phyloP scores from a whole-genome alignment of 371 early-diverging fungal genomes.

The Dinochytrium kinnereticum region DNA sequence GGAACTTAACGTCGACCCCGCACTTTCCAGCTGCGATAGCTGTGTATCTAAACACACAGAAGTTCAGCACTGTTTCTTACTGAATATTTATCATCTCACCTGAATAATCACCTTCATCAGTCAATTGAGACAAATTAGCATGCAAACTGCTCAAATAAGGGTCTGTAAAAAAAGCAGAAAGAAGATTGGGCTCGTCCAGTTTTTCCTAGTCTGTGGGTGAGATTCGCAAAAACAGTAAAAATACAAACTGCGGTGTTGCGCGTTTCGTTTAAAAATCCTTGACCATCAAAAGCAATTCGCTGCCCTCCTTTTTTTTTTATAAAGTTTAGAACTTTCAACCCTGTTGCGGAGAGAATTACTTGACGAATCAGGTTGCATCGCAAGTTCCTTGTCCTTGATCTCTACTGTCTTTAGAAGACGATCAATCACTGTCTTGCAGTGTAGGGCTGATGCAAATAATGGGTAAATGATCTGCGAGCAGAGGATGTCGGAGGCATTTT shows the following conservation, averaged over 20 bases:
- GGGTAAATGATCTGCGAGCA: background rate
- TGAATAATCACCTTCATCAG: no score
- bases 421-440: background rate
- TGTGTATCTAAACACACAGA: no score
- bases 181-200: background rate
- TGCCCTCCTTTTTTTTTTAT: no score
- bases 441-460: background rate
- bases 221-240: background rate
- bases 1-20: no score
- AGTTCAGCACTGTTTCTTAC: no score
- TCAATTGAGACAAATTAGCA: no score
- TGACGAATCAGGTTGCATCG: background rate
- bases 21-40: no score
- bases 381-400: background rate
- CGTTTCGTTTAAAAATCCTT: background rate
- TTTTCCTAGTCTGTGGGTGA: background rate
- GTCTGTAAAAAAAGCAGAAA: background rate
- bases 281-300: background rate
- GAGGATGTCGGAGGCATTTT: background rate
- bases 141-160: no score
- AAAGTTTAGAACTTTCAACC: no score
- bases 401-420: background rate
- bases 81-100: no score
- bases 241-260: background rate
- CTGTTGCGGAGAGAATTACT: background rate